phyloP scores from a whole-genome alignment of 169 alveolate species.

The Perkinsus olseni region DNA sequence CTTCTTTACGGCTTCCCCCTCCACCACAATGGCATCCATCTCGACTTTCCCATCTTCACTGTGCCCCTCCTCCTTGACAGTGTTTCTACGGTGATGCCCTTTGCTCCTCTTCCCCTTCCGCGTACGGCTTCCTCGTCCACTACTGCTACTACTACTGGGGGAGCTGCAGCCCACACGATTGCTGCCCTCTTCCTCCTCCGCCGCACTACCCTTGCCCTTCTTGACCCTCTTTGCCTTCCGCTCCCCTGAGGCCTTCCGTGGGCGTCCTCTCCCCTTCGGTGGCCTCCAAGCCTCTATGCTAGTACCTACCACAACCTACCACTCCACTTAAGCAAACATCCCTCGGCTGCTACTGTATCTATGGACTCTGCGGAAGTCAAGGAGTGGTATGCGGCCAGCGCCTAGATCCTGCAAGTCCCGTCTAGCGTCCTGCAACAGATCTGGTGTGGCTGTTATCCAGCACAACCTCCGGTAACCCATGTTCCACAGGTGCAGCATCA shows the following conservation, averaged over 20 bases:
- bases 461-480: background rate
- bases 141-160: too few species aligned
- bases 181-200: too few species aligned
- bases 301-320: background rate
- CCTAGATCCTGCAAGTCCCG: background rate
- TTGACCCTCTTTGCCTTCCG: background rate
- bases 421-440: constrained; percentile 4
- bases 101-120: too few species aligned
- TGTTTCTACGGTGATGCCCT: too few species aligned
- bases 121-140: too few species aligned
- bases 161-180: too few species aligned
- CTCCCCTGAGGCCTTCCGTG: background rate
- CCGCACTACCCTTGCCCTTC: background rate
- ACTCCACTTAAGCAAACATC: background rate
- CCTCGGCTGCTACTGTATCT: background rate
- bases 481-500: background rate
- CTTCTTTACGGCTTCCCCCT: background rate
- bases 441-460: constrained; percentile 9
- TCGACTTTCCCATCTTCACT: background rate
- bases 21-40: background rate
- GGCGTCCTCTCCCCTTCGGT: background rate
- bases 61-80: too few species aligned
- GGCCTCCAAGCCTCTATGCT: background rate
- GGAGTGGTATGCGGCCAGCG: background rate
- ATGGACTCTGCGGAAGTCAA: background rate